Conservation (phyloP, 164 flowering plant genomes). For the Platanus orientalis region DNA sequence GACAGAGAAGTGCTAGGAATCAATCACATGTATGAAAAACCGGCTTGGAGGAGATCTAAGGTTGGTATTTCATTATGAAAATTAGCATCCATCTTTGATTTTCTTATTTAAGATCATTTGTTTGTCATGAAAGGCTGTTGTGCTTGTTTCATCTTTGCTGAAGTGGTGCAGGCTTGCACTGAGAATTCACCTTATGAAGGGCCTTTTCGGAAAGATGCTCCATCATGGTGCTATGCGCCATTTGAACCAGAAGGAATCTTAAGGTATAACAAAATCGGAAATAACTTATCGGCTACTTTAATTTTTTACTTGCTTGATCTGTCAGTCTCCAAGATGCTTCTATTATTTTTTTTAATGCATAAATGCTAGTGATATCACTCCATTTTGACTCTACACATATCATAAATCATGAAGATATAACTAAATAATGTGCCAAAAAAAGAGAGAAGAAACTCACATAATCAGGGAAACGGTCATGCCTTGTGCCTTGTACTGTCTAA, state of each 20-base stretch:
- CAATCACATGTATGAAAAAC: constrained; percentile 72
- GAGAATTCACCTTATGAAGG: constrained; percentile 70
- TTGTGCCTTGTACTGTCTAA: not conserved
- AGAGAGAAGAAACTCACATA: not conserved
- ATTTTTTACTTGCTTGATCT: not conserved
- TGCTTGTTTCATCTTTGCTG: constrained; percentile 8
- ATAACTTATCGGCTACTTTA: not conserved
- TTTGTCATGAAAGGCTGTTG: constrained; percentile 4
- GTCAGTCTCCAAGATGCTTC: not conserved
- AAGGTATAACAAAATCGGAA: constrained; percentile 31
- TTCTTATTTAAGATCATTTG: not conserved
- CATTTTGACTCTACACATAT: not conserved
- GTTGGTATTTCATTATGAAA: constrained; percentile 26
- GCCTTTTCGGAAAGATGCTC: constrained; percentile 60
- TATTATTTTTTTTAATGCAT: not conserved
- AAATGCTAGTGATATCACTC: not conserved
- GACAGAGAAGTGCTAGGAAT: constrained; percentile 72
- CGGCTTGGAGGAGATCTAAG: constrained; percentile 89
- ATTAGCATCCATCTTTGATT: not conserved
- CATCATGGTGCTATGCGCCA: constrained; percentile 86
- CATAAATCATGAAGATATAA: not conserved
- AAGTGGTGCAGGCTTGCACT: constrained; percentile 70
- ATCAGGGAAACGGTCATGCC: not conserved
- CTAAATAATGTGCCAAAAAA: not conserved
- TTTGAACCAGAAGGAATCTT: constrained; percentile 94